Evolutionary conservation across 2,329 filamentous ascomycete genomes (phyloP).

Genomic region (Aspergillus sp.): DNA sequence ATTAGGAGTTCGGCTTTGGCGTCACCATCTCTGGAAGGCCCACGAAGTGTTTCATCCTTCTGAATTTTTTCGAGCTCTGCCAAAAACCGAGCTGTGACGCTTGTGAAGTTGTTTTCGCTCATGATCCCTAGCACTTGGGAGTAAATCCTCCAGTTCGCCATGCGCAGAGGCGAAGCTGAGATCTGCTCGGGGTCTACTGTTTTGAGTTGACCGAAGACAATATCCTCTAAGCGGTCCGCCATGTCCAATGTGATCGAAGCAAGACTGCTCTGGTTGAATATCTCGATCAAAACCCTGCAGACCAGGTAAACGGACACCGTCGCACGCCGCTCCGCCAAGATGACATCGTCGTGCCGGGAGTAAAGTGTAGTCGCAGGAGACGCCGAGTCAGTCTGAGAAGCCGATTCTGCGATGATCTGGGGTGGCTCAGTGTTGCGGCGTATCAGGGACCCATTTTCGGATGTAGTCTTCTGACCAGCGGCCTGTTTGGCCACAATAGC

Average conservation of each 20-base stretch:
- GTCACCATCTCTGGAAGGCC: conserved; percentile 63
- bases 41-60: conserved; percentile 63
- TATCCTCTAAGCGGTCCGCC: conserved; percentile 89
- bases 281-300: conserved; percentile 89
- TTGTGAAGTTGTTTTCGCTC: conserved; percentile 87
- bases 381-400: conserved; percentile 30
- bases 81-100: conserved; percentile 80
- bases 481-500: conserved; percentile 66
- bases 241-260: conserved; percentile 83
- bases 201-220: conserved; percentile 95
- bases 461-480: conserved; percentile 34
- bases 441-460: conserved; percentile 53
- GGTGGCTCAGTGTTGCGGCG: conserved; percentile 75
- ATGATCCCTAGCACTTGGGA: conserved; percentile 92
- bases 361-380: conserved; percentile 38
- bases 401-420: conserved; percentile 46
- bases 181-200: conserved; percentile 81
- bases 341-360: conserved; percentile 67
- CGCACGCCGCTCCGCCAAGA: conserved; percentile 82
- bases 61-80: conserved; percentile 77
- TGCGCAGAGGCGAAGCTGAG: conserved; percentile 70
- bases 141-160: conserved; percentile 95
- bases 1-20: conserved; percentile 83
- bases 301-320: conserved; percentile 95
- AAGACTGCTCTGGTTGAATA: conserved; percentile 86